phyloP scores from a whole-genome alignment of 768 basidiomycete species.

The Trametes sanguinea region DNA sequence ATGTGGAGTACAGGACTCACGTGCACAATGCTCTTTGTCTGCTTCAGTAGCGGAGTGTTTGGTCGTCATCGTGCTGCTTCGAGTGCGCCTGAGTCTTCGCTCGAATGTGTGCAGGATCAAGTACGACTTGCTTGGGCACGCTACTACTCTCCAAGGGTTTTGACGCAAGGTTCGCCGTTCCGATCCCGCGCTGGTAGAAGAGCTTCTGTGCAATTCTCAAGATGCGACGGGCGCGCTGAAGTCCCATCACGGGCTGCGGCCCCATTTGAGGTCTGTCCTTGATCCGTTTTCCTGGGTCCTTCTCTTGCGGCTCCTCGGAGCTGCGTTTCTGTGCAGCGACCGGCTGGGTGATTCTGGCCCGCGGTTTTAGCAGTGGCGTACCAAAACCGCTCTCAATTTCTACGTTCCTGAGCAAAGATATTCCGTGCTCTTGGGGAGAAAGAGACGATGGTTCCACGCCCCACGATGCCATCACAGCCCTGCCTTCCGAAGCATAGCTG shows the following conservation, averaged over 20 bases:
- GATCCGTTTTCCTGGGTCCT: not conserved
- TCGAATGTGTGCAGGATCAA: too few species aligned
- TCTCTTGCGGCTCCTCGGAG: not conserved
- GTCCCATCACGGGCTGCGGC: too few species aligned
- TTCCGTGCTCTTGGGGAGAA: not conserved
- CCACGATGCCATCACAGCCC: conserved; percentile 27
- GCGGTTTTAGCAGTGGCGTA: conserved; percentile 24
- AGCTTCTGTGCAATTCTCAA: too few species aligned
- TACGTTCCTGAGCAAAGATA: not conserved
- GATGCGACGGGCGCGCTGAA: too few species aligned
- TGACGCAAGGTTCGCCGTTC: too few species aligned
- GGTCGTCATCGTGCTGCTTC: too few species aligned
- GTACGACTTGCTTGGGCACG: too few species aligned
- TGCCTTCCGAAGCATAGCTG: conserved; percentile 45
- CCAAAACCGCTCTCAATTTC: conserved; percentile 19
- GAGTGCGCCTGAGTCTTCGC: too few species aligned
- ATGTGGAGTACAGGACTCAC: not conserved
- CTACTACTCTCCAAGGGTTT: too few species aligned
- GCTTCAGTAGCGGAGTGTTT: not conserved
- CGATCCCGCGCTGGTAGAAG: too few species aligned
- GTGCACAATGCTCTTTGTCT: conserved; percentile 7
- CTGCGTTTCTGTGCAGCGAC: not conserved
- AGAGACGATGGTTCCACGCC: not conserved
- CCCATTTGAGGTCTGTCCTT: not conserved
- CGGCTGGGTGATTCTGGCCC: not conserved